Conservation (phyloP, 1,284 basidiomycete genomes). For the Ustilago vetiveriae region DNA sequence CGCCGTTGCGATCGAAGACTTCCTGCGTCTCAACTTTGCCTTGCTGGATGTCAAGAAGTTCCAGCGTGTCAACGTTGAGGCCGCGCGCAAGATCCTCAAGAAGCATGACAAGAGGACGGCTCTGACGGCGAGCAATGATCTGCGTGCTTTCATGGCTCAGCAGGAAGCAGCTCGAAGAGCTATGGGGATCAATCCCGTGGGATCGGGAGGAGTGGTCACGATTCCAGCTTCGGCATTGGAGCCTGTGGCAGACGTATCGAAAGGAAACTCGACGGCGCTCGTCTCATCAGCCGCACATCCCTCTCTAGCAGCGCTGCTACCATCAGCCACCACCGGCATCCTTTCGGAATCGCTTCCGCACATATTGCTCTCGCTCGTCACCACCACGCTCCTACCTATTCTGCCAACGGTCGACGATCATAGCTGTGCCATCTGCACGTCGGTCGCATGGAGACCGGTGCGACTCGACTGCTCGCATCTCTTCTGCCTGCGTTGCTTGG, state of each 20-base stretch:
- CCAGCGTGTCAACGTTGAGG: slow-evolving; percentile 86
- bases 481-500: slow-evolving; percentile 90
- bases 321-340: slow-evolving; percentile 55
- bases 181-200: slow-evolving; percentile 36
- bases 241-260: slow-evolving; percentile 4
- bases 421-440: slow-evolving; percentile 70
- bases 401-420: slow-evolving; percentile 82
- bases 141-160: slow-evolving; percentile 55
- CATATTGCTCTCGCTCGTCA: slow-evolving; percentile 83
- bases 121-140: slow-evolving; percentile 68
- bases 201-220: slow-evolving; percentile 34
- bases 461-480: slow-evolving; percentile 84
- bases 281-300: slow-evolving; percentile 52
- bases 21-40: slow-evolving; percentile 82
- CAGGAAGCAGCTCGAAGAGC: slow-evolving; percentile 49
- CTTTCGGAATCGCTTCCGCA: slow-evolving; percentile 73
- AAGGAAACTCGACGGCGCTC: slow-evolving; percentile 26
- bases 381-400: slow-evolving; percentile 83
- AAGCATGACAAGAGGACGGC: slow-evolving; percentile 89
- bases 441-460: slow-evolving; percentile 71
- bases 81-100: slow-evolving; percentile 77
- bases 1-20: slow-evolving; percentile 73
- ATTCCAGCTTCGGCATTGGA: slow-evolving; percentile 34
- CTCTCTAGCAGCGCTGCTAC: slow-evolving; percentile 57
- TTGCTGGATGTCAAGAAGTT: slow-evolving; percentile 84